Base-by-base conservation (phyloP, 257 asterid genomes). In the Dorcoceras hygrometricum region DNA sequence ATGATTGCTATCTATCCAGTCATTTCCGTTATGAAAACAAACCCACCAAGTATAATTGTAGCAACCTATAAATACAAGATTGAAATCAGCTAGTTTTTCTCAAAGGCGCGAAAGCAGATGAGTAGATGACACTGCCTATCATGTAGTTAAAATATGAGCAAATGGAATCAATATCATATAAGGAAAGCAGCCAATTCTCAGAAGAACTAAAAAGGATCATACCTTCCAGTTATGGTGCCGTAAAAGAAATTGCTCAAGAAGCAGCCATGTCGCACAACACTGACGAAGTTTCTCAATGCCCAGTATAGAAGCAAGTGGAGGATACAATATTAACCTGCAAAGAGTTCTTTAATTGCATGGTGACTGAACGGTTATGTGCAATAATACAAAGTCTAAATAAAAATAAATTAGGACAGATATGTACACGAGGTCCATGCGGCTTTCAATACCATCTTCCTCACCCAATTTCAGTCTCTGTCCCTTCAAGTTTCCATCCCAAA, bases 231-330 rank as follows among this genome's bases (percentile, higher is more conserved):
- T 87, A 77, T 90, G 87, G 68, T 19, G 82, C 62, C 92, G 86
- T 67, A 90, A 83, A 77, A 93, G 97, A 81, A 85, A 84, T 76
- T 93, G 97, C 87, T 93, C 99, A 57, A 88, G 91, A 73, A 88
- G 88, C 83, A 93, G 79, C 99, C 99, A 93, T 32, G 96, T 83
- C 25, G 95, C 79, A 86, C 96, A 93, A 76, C 92, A 81, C 72
- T 84, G 96, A 71, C 97, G 99, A 65, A 93, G 97, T 81, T 86
- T 93, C 89, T 93, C 95, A 78, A 90, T 88, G 66, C 99, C 99
- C 76, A 93, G 95, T 63, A 93, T 80, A 67, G 89, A 86, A 67
- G 97, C 99, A 75, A 93, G 85, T 66, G 83, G 81, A 76, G 99
- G 96, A 80, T 93, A 93, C 76, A 93, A 76, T 69, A 86, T 71